These are phyloP conservation scores for Penicillium paneum DNA, from an alignment of 2,329 filamentous ascomycete species.

Conservation along the genomic window DNA sequence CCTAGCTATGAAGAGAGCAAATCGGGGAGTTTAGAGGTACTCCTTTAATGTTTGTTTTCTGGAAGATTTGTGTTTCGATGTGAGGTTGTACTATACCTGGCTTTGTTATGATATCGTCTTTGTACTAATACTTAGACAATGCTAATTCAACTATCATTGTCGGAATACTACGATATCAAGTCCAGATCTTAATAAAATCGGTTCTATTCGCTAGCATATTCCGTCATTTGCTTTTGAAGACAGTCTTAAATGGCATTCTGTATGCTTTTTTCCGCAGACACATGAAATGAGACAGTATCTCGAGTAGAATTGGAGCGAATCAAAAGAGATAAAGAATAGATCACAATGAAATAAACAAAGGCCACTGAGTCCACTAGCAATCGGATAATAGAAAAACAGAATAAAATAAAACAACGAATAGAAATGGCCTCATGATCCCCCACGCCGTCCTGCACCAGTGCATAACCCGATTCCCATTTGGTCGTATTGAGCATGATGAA, in stretches of 20 bases:
- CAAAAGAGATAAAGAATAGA: constrained; percentile 4
- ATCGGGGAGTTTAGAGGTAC: constrained; percentile 19
- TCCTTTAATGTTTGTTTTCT: neutral
- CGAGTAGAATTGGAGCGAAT: neutral
- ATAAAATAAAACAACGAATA: constrained; percentile 5
- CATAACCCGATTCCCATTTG: constrained; percentile 27
- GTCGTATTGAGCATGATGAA: constrained; percentile 10
- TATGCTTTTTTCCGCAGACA: constrained; percentile 9
- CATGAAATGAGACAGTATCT: neutral
- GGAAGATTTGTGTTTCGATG: neutral
- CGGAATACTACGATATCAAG: neutral
- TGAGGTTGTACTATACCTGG: neutral
- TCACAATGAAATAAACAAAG: constrained; percentile 9
- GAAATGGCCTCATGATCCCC: constrained; percentile 13
- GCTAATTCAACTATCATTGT: neutral
- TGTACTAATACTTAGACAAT: neutral
- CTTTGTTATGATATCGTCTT: neutral
- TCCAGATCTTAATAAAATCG: neutral
- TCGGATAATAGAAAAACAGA: neutral
- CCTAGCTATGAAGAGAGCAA: constrained; percentile 15
- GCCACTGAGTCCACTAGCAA: neutral
- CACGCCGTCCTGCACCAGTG: constrained; percentile 41
- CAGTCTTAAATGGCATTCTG: constrained; percentile 17
- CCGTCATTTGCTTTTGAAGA: neutral
- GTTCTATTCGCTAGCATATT: neutral